Conservation (phyloP, 306 rosid species). For the Adenanthera pavonina region DNA sequence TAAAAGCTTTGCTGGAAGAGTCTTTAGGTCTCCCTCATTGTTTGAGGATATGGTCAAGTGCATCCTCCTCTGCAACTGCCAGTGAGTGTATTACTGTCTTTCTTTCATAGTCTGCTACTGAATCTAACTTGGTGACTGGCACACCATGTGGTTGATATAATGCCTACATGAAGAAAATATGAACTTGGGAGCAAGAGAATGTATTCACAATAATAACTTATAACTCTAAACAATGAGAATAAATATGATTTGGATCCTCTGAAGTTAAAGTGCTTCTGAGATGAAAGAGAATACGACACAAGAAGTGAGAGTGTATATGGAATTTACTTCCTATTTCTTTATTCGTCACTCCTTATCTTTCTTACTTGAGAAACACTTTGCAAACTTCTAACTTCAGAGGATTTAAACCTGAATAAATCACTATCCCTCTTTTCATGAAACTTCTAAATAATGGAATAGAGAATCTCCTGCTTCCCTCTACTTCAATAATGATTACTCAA, state of each 20-base stretch:
- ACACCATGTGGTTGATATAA: constrained; percentile 17
- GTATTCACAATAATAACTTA: not conserved
- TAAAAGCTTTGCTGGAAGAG: constrained; percentile 43
- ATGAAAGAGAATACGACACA: not conserved
- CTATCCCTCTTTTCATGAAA: not conserved
- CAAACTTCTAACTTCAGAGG: not conserved
- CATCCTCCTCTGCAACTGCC: constrained; percentile 59
- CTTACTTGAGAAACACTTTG: not conserved
- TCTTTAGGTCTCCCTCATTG: constrained; percentile 58
- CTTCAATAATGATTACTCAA: not conserved
- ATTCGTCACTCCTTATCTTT: not conserved
- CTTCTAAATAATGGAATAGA: constrained; percentile 1
- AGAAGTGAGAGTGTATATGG: not conserved
- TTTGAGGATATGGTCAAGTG: constrained; percentile 70
- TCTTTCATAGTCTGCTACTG: not conserved
- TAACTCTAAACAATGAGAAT: not conserved
- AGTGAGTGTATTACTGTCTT: constrained; percentile 36
- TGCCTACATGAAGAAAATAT: not conserved
- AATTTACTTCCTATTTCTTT: not conserved
- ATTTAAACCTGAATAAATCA: not conserved
- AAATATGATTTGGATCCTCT: not conserved
- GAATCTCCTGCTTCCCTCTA: not conserved
- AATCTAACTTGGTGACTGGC: not conserved
- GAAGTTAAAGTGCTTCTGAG: not conserved
- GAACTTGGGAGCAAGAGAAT: not conserved